Evolutionary conservation across 352 stramenopile species (phyloP), one percentile per base, ranked within the genome.

Genomic region (Phytophthora macrochlamydospora): DNA sequence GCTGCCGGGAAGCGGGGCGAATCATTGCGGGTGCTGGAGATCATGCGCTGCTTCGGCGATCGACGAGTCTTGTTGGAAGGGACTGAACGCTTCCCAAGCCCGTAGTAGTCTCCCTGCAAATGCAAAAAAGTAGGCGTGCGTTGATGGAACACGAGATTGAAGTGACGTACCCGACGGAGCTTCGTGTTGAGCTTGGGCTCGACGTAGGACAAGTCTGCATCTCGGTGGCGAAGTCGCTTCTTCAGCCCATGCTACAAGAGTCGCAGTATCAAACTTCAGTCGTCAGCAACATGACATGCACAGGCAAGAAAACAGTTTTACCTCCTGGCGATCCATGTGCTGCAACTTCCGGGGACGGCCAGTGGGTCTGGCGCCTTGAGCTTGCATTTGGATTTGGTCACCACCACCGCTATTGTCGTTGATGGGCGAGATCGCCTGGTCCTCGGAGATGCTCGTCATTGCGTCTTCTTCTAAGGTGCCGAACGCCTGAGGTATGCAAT

Each of bases 171-270:
- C 53, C 69, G 71, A 0, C 82, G 81, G 43, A 90, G 75, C 59
- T 91, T 93, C 31, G 64, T 64, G 62, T 90, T 91, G 35, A 91
- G 51, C 45, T 78, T 87, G 1, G 82, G 75, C 49, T 91, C 81
- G 11, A 83, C 57, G 44, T 91, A 93, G n/a, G 75, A 81, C 5
- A 82, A 42, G 7, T 51, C 59, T 24, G 71, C 37, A 54, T 76
- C 74, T 51, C 84, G 81, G 5, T 72, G 58, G 12, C 83, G 81
- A 32, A 86, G 68, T 37, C 61, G 71, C 28, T 69, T 74, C 32
- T 70, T 54, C 0, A 56, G 24, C 58, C 45, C 54, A 50, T 28
- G 18, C 70, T 75, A 48, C 32, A 31, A 51, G 35, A 29, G 60
- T 38, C 9, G 7, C 49, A 12, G 14, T 8, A 52, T 38, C 56